Evolutionary conservation across 2,329 filamentous ascomycete species (phyloP).

Genomic region (Pseudogymnoascus sp.): DNA sequence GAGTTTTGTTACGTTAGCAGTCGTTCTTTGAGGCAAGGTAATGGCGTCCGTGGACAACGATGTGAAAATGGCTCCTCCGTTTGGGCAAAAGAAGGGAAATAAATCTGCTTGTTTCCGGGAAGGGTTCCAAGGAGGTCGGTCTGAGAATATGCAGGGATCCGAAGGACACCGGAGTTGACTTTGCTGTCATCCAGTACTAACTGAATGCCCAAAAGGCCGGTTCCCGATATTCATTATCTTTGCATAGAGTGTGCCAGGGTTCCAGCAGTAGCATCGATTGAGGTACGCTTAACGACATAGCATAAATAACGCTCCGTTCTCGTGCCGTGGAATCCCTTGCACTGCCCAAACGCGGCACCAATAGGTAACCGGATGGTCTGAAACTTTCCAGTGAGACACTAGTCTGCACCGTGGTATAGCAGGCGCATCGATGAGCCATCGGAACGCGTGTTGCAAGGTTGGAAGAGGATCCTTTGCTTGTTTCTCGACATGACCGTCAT

Average conservation of each 20-base stretch:
- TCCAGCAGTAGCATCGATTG: conserved; percentile 2
- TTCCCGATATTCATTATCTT: not conserved
- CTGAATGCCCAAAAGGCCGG: not conserved
- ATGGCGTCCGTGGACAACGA: conserved; percentile 4
- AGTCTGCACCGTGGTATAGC: conserved; percentile 9
- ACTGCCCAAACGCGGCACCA: not conserved
- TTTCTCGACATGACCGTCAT: conserved; percentile 7
- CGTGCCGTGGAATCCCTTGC: not conserved
- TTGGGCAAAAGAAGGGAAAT: not conserved
- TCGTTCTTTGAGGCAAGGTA: not conserved
- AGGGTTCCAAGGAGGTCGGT: not conserved
- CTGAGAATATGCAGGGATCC: conserved; percentile 3
- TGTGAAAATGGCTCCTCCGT: not conserved
- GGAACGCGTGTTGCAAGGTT: not conserved
- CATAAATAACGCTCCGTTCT: not conserved
- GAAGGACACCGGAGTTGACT: not conserved
- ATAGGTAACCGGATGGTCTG: not conserved
- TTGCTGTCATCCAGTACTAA: conserved; percentile 4
- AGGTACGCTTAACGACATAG: not conserved
- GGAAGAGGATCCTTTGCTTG: not conserved
- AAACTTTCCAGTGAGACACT: conserved; percentile 12
- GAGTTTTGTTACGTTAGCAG: conserved; percentile 12
- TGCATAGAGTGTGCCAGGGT: not conserved
- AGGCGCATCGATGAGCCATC: not conserved
- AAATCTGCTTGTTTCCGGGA: not conserved